These are phyloP conservation scores for Coemansia nantahalensis DNA, from an alignment of 192 early-diverging fungal genomes.

Conservation along the genomic window DNA sequence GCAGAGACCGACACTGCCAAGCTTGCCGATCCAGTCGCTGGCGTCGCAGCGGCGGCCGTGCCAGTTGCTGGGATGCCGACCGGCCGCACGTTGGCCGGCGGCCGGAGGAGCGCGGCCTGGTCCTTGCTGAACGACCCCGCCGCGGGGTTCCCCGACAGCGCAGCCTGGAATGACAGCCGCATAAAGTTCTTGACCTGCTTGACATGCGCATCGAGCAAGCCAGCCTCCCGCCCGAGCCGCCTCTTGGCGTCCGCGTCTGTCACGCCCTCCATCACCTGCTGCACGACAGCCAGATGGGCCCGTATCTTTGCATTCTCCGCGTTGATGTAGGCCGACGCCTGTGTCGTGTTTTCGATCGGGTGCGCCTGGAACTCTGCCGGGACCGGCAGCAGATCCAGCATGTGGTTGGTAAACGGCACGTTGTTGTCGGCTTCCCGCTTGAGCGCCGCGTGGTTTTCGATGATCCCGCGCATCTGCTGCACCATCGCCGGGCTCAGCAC, in stretches of 20 bases:
- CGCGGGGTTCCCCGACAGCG: constrained; percentile 36
- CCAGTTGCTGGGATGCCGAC: background rate
- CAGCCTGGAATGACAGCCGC: constrained; percentile 39
- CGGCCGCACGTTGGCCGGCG: background rate
- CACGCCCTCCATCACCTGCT: constrained; percentile 22
- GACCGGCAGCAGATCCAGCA: constrained; percentile 32
- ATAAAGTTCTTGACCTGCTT: constrained; percentile 40
- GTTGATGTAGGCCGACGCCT: constrained; percentile 43
- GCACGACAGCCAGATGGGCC: constrained; percentile 31
- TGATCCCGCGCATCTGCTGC: constrained; percentile 45
- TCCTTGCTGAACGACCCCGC: constrained; percentile 27
- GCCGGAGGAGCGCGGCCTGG: background rate
- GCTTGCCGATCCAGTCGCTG: background rate
- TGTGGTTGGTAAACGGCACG: constrained; percentile 48
- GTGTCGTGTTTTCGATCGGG: constrained; percentile 31
- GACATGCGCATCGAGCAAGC: constrained; percentile 29
- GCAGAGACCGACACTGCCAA: constrained; percentile 4
- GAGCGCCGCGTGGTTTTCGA: constrained; percentile 38
- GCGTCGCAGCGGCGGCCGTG: background rate
- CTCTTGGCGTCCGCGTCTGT: constrained; percentile 30
- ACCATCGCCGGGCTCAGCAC: constrained; percentile 47
- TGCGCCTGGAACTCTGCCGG: constrained; percentile 26
- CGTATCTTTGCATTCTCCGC: constrained; percentile 37
- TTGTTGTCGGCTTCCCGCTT: constrained; percentile 52
- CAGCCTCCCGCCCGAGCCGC: constrained; percentile 25